These are phyloP conservation scores for Phytophthora syringae DNA, from an alignment of 352 stramenopile genomes.

Conservation along the genomic window DNA sequence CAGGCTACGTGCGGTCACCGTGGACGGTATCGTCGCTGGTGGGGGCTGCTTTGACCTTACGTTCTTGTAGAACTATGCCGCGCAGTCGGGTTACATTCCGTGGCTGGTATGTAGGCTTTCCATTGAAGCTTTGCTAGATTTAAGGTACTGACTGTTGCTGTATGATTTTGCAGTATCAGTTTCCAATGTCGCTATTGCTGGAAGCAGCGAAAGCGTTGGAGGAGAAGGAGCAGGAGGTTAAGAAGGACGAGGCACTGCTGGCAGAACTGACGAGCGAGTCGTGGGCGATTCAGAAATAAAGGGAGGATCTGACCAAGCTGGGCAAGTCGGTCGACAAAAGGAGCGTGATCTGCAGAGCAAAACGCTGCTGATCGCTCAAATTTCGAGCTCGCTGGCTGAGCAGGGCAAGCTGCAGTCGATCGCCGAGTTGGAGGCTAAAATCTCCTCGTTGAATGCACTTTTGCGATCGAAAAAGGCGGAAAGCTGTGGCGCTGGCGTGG, in stretches of 20 bases:
- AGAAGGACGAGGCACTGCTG: conserved; percentile 62
- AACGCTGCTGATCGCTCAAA: conserved; percentile 46
- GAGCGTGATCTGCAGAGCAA: conserved; percentile 61
- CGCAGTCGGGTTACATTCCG: conserved; percentile 70
- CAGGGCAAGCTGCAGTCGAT: conserved; percentile 66
- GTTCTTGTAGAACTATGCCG: conserved; percentile 79
- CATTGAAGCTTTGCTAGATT: not conserved
- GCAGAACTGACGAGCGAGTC: conserved; percentile 55
- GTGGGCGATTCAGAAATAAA: conserved; percentile 69
- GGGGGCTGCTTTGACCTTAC: conserved; percentile 65
- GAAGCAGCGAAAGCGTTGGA: conserved; percentile 52
- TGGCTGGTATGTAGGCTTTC: conserved; percentile 56
- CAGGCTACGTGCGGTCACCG: conserved; percentile 66
- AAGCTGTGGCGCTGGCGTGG: not conserved
- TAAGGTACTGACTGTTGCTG: conserved; percentile 12
- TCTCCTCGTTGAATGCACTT: conserved; percentile 69
- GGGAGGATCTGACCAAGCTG: conserved; percentile 62
- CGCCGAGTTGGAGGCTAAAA: conserved; percentile 70
- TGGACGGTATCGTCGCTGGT: conserved; percentile 79
- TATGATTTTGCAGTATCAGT: conserved; percentile 23
- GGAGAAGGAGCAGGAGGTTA: conserved; percentile 56
- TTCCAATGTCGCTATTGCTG: conserved; percentile 43
- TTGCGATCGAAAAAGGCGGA: conserved; percentile 46
- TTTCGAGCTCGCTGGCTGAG: conserved; percentile 55
- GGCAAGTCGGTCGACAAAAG: conserved; percentile 61